These are phyloP conservation scores for Geoglossum cookeanum DNA, from an alignment of 2,329 filamentous ascomycete species.

Conservation along the genomic window DNA sequence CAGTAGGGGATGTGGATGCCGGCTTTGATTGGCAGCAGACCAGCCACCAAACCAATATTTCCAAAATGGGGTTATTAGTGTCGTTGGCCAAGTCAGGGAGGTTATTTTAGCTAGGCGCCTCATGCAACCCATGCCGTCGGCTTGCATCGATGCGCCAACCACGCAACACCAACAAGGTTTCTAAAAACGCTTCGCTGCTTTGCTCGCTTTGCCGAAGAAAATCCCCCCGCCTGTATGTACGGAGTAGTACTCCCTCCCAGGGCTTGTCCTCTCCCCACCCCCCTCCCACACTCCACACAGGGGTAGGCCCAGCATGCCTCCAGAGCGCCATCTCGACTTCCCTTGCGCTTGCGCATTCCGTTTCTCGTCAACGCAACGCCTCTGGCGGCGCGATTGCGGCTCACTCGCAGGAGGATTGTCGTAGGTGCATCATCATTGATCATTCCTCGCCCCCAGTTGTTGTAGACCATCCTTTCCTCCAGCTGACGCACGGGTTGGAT, in stretches of 20 bases:
- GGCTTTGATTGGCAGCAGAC: not conserved
- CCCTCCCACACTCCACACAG: too few relatives aligned
- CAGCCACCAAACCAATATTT: not conserved
- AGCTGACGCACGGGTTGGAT: not conserved
- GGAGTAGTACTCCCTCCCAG: not conserved
- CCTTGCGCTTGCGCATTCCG: not conserved
- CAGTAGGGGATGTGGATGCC: not conserved
- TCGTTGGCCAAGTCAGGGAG: conserved; percentile 8
- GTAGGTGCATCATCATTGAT: not conserved
- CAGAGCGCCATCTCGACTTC: not conserved
- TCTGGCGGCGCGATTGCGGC: not conserved
- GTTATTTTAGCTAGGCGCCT: conserved; percentile 19
- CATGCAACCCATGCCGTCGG: conserved; percentile 14
- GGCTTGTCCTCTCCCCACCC: too few relatives aligned
- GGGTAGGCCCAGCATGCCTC: not conserved
- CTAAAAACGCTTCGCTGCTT: not conserved
- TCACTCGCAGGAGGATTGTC: not conserved
- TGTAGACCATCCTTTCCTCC: not conserved
- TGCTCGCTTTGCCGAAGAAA: not conserved
- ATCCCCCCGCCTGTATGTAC: not conserved
- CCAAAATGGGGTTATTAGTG: not conserved
- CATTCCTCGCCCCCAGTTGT: not conserved
- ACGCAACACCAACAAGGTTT: not conserved
- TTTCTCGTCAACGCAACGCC: not conserved
- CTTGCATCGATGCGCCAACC: not conserved